Percentiles rank a stretch among this genome's conserved stretches.
Evolutionary conservation across 371 early-diverging fungal genomes (phyloP).

Genomic region (Apophysomyces elegans): DNA sequence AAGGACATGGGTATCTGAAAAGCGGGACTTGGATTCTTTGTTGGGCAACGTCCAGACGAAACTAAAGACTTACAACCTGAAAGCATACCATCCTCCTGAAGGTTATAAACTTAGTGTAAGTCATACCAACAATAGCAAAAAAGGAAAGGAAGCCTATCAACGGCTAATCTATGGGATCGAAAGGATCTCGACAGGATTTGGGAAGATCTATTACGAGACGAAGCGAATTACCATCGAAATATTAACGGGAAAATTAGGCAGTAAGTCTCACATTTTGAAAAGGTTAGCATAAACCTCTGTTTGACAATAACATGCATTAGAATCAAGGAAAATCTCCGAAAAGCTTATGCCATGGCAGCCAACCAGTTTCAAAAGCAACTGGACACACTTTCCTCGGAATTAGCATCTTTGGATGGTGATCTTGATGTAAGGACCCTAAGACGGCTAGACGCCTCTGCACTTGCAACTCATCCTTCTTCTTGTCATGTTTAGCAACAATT

Average conservation of each 20-base stretch:
- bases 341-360: conserved; percentile 78
- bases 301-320: conserved; percentile 27
- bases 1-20: conserved; percentile 89
- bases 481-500: conserved; percentile 64
- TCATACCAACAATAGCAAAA: neutral
- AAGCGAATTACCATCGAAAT: conserved; percentile 76
- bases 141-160: neutral
- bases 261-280: conserved; percentile 40
- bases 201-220: conserved; percentile 70
- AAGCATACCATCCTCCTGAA: conserved; percentile 81
- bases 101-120: conserved; percentile 65
- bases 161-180: neutral
- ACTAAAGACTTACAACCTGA: conserved; percentile 89
- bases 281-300: neutral
- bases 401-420: conserved; percentile 75
- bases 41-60: conserved; percentile 95
- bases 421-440: conserved; percentile 46
- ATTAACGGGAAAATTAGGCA: conserved; percentile 84
- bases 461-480: neutral
- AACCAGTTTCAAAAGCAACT: conserved; percentile 73
- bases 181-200: conserved; percentile 82
- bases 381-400: conserved; percentile 66
- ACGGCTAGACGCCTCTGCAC: neutral
- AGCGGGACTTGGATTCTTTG: conserved; percentile 85
- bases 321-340: conserved; percentile 77